Evolutionary conservation across 805 yeast species (phyloP).

Genomic region (Cyberlindnera lachancei): DNA sequence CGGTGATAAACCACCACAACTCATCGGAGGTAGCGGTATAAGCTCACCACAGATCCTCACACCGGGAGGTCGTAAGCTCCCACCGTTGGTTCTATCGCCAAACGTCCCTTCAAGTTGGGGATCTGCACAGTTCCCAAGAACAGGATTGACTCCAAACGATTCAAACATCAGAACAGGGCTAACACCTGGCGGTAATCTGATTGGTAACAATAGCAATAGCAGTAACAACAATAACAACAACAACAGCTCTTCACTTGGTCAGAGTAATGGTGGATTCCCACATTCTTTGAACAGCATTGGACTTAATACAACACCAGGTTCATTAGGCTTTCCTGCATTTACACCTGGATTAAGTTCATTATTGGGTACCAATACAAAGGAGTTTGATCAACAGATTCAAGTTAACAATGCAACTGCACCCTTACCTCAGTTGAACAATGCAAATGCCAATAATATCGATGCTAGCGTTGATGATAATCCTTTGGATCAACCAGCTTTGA

Average conservation of each 20-base stretch:
- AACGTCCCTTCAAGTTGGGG: slow-evolving; percentile 20
- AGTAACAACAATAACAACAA: too few species aligned
- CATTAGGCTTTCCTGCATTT: slow-evolving; percentile 17
- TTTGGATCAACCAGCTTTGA: background rate
- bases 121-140: slow-evolving; percentile 23
- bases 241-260: too few species aligned
- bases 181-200: slow-evolving; percentile 59
- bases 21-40: slow-evolving; percentile 24
- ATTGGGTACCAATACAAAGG: slow-evolving; percentile 14
- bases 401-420: slow-evolving; percentile 1
- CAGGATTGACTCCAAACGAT: slow-evolving; percentile 75
- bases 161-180: slow-evolving; percentile 63
- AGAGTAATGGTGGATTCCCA: too few species aligned
- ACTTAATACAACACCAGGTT: slow-evolving; percentile 18
- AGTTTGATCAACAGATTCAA: slow-evolving; percentile 13
- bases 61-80: slow-evolving; percentile 51
- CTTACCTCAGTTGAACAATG: background rate
- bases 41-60: slow-evolving; percentile 45
- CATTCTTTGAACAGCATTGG: slow-evolving; percentile 31
- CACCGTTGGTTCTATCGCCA: slow-evolving; percentile 33
- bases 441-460: background rate
- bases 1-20: slow-evolving; percentile 19
- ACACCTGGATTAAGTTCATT: slow-evolving; percentile 31
- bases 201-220: too few species aligned
- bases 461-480: background rate